Evolutionary conservation across 2,329 filamentous ascomycete genomes (phyloP).

Genomic region (Triangularia setosa): DNA sequence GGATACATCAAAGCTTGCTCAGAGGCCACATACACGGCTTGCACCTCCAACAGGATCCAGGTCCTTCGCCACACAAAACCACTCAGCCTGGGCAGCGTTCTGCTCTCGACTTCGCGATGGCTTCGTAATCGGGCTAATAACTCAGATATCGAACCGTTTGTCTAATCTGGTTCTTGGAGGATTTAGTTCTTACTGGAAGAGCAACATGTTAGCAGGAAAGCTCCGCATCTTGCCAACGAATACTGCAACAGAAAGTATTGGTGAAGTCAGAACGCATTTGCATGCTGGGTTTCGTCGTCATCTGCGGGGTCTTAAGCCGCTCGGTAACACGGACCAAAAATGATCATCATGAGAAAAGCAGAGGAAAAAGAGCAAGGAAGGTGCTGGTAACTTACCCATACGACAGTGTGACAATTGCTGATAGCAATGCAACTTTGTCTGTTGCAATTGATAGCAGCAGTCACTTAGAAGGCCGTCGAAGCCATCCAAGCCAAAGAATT

Average conservation of each 20-base stretch:
- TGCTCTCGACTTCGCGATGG: neutral
- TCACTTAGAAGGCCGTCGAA: neutral
- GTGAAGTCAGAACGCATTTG: conserved; percentile 64
- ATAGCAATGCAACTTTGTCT: neutral
- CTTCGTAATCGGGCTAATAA: neutral
- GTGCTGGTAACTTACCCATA: conserved; percentile 11
- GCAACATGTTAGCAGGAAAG: conserved; percentile 7
- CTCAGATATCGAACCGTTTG: neutral
- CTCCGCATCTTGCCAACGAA: neutral
- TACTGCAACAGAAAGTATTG: neutral
- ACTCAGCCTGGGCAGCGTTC: neutral
- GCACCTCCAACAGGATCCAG: no score
- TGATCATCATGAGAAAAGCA: conserved; percentile 61
- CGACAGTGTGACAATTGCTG: neutral
- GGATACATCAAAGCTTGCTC: neutral
- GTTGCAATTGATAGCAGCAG: neutral
- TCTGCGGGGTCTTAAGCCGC: conserved; percentile 78
- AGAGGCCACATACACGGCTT: no score
- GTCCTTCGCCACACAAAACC: neutral
- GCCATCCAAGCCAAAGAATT: neutral
- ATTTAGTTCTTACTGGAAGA: neutral
- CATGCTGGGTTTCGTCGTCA: conserved; percentile 57
- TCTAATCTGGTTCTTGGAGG: neutral
- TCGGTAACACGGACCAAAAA: conserved; percentile 84
- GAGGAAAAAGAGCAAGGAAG: neutral